phyloP scores from a whole-genome alignment of 2,329 filamentous ascomycete species.

The Trichoderma aggressivum region DNA sequence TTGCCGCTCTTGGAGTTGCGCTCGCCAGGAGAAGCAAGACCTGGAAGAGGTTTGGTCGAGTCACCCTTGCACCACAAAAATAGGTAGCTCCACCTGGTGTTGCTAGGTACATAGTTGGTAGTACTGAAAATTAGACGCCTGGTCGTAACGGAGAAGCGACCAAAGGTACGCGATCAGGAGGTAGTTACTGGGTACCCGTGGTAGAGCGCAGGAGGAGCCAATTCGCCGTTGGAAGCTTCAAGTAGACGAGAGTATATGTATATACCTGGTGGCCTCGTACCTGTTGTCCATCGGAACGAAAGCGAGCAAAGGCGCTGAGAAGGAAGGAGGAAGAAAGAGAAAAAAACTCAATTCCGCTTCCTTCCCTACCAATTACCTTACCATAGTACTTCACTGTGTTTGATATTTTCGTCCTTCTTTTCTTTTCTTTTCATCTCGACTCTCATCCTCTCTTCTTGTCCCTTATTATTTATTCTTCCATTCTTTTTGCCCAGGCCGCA shows the following conservation, averaged over 20 bases:
- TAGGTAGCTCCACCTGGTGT: neutral
- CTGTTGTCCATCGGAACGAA: neutral
- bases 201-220: neutral
- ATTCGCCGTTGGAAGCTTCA: neutral
- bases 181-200: neutral
- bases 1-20: neutral
- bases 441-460: neutral
- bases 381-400: neutral
- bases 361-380: neutral
- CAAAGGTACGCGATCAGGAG: neutral
- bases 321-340: neutral
- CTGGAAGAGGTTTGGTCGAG: slow-evolving; percentile 5
- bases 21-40: neutral
- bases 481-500: neutral
- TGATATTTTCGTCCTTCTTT: neutral
- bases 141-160: neutral
- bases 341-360: slow-evolving; percentile 1
- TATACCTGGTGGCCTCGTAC: neutral
- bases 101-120: no score
- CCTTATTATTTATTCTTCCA: no score
- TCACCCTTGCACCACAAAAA: neutral
- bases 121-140: neutral
- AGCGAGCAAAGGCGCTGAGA: neutral
- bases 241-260: neutral
- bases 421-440: neutral